Conservation (phyloP, 169 alveolate genomes). For the Perkinsus olseni region DNA sequence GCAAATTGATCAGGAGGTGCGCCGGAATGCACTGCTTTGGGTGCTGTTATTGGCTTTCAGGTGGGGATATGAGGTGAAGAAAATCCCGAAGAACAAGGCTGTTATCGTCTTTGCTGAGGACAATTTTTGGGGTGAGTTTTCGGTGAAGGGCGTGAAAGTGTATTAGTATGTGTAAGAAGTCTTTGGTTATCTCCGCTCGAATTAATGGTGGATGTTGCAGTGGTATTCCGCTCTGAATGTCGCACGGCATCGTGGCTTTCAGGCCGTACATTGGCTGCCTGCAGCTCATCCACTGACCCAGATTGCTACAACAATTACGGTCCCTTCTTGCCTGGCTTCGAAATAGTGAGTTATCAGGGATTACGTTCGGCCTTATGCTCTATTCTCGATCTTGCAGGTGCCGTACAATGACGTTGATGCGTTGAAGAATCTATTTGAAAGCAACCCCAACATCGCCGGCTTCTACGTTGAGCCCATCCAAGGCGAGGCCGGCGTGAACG, state of each 20-base stretch:
- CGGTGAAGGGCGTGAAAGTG: not conserved
- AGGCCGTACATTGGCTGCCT: conserved; percentile 83
- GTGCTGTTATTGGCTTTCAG: not conserved
- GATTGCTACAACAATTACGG: conserved; percentile 68
- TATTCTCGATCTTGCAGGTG: too few relatives aligned
- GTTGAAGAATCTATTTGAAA: conserved; percentile 28
- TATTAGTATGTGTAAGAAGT: too few relatives aligned
- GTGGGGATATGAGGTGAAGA: conserved; percentile 86
- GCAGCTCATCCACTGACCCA: conserved; percentile 74
- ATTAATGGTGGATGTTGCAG: too few relatives aligned
- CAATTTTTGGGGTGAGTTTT: conserved; percentile 3
- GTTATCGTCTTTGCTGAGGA: conserved; percentile 52
- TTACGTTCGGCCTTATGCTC: too few relatives aligned
- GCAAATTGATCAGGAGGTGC: conserved; percentile 74
- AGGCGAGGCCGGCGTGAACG: conserved; percentile 88
- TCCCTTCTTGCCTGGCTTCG: conserved; percentile 56
- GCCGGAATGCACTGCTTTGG: not conserved
- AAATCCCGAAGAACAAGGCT: conserved; percentile 69
- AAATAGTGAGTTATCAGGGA: not conserved
- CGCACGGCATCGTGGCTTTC: too few relatives aligned
- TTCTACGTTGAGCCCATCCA: conserved; percentile 81
- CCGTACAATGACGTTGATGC: conserved; percentile 41
- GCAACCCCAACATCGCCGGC: conserved; percentile 69
- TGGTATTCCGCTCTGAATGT: too few relatives aligned
- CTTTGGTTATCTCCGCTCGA: too few relatives aligned